Evolutionary conservation across 2,329 filamentous ascomycete genomes (phyloP).

Genomic region (Myriosclerotinia scirpicola): DNA sequence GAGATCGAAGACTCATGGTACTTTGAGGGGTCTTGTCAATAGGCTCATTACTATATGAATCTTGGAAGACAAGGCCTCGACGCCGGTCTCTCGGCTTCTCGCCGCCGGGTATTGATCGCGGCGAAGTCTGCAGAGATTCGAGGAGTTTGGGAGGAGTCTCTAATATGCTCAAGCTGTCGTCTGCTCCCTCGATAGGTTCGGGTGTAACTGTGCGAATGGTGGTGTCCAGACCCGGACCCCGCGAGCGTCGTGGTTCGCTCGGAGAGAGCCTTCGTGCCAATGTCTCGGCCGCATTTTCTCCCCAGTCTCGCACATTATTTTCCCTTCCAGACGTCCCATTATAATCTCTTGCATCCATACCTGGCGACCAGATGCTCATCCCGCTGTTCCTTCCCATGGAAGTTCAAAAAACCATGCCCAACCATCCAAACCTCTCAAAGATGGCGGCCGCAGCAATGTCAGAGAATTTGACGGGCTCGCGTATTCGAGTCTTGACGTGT

Average conservation of each 20-base stretch:
- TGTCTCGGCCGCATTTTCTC: slow-evolving; percentile 36
- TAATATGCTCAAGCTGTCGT: slow-evolving; percentile 29
- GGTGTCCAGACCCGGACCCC: slow-evolving; percentile 40
- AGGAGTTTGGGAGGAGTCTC: slow-evolving; percentile 15
- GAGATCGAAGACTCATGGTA: slow-evolving; percentile 40
- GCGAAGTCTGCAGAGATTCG: slow-evolving; percentile 49
- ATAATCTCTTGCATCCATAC: slow-evolving; percentile 49
- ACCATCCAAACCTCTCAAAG: slow-evolving; percentile 21
- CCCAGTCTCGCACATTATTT: slow-evolving; percentile 37
- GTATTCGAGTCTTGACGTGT: slow-evolving; percentile 18
- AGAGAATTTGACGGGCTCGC: slow-evolving; percentile 12
- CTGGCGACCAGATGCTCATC: slow-evolving; percentile 47
- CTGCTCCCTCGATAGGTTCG: slow-evolving; percentile 47
- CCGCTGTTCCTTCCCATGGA: slow-evolving; percentile 35
- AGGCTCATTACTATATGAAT: slow-evolving; percentile 50
- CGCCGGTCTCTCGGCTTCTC: slow-evolving; percentile 47
- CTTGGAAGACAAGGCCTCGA: slow-evolving; percentile 62
- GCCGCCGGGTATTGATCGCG: slow-evolving; percentile 48
- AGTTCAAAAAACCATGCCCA: slow-evolving; percentile 30
- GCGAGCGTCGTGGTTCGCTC: slow-evolving; percentile 34
- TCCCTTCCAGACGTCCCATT: slow-evolving; percentile 40
- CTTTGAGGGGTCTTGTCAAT: slow-evolving; percentile 27
- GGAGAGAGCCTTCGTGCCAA: slow-evolving; percentile 31
- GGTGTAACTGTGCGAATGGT: slow-evolving; percentile 67
- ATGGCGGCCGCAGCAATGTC: slow-evolving; percentile 12